These are phyloP conservation scores for Erysimum pusillum DNA, from an alignment of 441 rosid genomes.

Conservation along the genomic window DNA sequence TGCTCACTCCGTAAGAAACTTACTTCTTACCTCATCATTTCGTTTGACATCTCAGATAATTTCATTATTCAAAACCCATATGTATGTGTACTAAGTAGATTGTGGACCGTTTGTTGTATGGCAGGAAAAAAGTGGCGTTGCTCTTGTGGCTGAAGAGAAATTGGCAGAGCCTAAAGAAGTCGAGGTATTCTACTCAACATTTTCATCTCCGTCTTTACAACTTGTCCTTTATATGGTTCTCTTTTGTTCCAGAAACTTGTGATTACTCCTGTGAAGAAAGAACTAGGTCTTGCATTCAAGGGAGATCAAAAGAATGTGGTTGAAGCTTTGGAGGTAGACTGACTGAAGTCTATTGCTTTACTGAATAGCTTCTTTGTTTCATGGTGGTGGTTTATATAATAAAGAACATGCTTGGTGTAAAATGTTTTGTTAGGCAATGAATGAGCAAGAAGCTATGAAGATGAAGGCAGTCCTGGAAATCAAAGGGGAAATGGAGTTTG, in stretches of 20 bases:
- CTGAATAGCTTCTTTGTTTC: not conserved
- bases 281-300: not conserved
- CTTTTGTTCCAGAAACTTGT: not conserved
- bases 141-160: not conserved
- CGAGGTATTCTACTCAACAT: not conserved
- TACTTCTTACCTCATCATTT: not conserved
- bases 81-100: too few relatives aligned
- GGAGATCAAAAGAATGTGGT: not conserved
- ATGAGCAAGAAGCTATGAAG: not conserved
- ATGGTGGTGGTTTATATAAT: not conserved
- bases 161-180: not conserved
- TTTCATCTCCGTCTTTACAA: not conserved
- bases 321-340: not conserved
- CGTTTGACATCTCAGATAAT: not conserved
- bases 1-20: not conserved
- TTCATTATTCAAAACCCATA: not conserved
- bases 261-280: not conserved
- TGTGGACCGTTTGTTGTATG: not conserved
- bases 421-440: not conserved
- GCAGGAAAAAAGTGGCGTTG: not conserved
- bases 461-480: not conserved
- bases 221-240: not conserved
- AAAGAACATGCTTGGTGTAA: not conserved
- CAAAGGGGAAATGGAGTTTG: not conserved
- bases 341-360: not conserved